Conservation (phyloP, 495 filamentous ascomycete species). For the Podospora pseudopauciseta region DNA sequence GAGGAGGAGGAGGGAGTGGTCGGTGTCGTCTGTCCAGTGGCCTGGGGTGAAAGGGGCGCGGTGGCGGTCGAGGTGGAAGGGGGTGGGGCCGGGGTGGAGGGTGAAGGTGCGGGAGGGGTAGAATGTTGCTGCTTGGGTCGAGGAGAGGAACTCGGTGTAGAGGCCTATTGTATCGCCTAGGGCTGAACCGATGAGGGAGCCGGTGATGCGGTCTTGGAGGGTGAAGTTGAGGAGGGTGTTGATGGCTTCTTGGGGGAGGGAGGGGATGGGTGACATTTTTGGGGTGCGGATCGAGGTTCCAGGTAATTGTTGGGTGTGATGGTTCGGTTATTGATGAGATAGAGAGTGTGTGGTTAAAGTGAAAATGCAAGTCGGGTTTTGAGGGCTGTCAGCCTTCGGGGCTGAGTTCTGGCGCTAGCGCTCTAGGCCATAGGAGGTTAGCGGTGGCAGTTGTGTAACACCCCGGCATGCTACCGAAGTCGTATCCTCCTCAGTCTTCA, state of each 20-base stretch:
- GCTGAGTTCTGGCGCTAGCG: neutral
- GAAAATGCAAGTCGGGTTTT: neutral
- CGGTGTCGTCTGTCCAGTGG: conserved; percentile 53
- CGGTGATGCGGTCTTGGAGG: conserved; percentile 37
- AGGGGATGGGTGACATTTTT: neutral
- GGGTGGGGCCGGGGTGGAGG: conserved; percentile 23
- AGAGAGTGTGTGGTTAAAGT: neutral
- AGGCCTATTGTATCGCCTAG: conserved; percentile 49
- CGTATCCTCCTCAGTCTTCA: too few species aligned
- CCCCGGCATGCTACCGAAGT: too few species aligned
- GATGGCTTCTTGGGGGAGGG: neutral
- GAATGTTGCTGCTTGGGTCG: conserved; percentile 20
- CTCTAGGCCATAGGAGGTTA: neutral
- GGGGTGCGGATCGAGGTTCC: too few species aligned
- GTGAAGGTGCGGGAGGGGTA: conserved; percentile 39
- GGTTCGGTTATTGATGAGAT: neutral
- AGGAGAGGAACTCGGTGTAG: conserved; percentile 47
- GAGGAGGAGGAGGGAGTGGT: conserved; percentile 45
- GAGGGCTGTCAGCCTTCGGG: neutral
- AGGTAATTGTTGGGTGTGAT: neutral
- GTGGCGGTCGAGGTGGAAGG: conserved; percentile 38
- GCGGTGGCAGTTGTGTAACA: too few species aligned
- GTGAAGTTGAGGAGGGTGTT: conserved; percentile 20
- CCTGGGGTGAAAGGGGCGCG: conserved; percentile 34
- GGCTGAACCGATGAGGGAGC: conserved; percentile 43